Percentiles rank a stretch among this genome's conserved stretches.
Conservation (phyloP, 805 yeast species). For the Pichia cephalocereana region DNA sequence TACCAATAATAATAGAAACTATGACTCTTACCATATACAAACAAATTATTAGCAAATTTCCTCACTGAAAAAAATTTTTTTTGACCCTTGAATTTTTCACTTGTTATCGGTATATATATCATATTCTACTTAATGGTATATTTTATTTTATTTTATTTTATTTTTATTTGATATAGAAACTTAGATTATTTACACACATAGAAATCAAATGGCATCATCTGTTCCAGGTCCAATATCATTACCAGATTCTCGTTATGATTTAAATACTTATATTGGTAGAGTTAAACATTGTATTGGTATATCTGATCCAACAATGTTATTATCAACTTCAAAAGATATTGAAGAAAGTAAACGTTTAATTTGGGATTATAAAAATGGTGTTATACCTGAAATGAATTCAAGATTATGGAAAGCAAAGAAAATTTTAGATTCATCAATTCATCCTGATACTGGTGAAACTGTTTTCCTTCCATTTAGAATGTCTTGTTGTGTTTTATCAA, state of each 20-base stretch:
- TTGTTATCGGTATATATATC: too few relatives aligned
- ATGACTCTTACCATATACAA: too few relatives aligned
- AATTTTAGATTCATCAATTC: slow-evolving; percentile 82
- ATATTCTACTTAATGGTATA: too few relatives aligned
- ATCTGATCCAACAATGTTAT: slow-evolving; percentile 83
- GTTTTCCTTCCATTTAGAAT: slow-evolving; percentile 91
- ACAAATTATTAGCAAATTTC: too few relatives aligned
- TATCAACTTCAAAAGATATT: slow-evolving; percentile 59
- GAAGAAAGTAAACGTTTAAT: slow-evolving; percentile 55
- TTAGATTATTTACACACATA: too few relatives aligned
- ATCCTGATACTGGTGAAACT: slow-evolving; percentile 94
- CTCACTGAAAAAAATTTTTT: too few relatives aligned
- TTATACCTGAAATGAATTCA: slow-evolving; percentile 54
- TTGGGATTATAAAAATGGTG: slow-evolving; percentile 67
- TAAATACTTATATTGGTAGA: slow-evolving; percentile 83
- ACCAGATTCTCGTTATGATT: slow-evolving; percentile 74
- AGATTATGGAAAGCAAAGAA: slow-evolving; percentile 85
- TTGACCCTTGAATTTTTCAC: too few relatives aligned
- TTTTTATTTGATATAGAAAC: not conserved
- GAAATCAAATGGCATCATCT: slow-evolving; percentile 67
- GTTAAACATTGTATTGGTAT: slow-evolving; percentile 91
- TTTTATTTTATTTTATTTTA: not conserved
- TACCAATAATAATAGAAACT: too few relatives aligned
- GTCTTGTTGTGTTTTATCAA: slow-evolving; percentile 92
- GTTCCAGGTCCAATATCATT: slow-evolving; percentile 72